Percentiles rank a stretch among this genome's conserved stretches.
These are phyloP conservation scores for Sporothrix luriei DNA, from an alignment of 2,329 filamentous ascomycete species.

Conservation along the genomic window DNA sequence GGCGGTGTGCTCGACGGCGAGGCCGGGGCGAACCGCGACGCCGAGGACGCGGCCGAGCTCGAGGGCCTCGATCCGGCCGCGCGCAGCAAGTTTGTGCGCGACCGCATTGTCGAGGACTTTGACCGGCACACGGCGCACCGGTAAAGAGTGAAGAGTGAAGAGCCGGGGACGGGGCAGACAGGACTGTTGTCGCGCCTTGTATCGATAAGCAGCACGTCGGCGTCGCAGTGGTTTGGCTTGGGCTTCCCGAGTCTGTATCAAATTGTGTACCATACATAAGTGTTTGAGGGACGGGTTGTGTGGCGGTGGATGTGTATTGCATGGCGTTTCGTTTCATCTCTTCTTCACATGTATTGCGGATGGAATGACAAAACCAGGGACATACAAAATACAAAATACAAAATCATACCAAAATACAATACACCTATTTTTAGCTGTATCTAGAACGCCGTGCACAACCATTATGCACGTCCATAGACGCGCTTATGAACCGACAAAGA, in stretches of 20 bases:
- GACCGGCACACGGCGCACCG: slow-evolving; percentile 37
- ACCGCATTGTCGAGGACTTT: slow-evolving; percentile 41
- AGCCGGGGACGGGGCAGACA: no score
- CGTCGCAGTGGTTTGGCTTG: background rate
- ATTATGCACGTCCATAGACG: no score
- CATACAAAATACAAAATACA: background rate
- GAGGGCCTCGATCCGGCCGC: slow-evolving; percentile 17
- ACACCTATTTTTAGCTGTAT: background rate
- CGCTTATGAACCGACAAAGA: background rate
- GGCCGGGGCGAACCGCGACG: slow-evolving; percentile 23
- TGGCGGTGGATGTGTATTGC: background rate
- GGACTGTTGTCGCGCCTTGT: background rate
- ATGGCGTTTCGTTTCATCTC: slow-evolving; percentile 23
- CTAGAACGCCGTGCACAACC: background rate
- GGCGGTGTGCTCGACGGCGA: slow-evolving; percentile 34
- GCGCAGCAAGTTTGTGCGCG: slow-evolving; percentile 35
- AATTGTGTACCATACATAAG: slow-evolving; percentile 7
- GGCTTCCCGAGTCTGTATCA: slow-evolving; percentile 13
- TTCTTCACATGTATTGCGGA: background rate
- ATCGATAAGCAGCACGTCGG: slow-evolving; percentile 4
- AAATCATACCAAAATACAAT: background rate
- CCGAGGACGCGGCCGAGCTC: slow-evolving; percentile 33
- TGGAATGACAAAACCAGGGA: background rate
- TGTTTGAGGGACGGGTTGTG: background rate
- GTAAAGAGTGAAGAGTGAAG: slow-evolving; percentile 14